Evolutionary conservation across 1,139 yeast species (phyloP), one percentile per base, ranked within the genome.

Genomic region (Zhuliangozyma blackwelliae): DNA sequence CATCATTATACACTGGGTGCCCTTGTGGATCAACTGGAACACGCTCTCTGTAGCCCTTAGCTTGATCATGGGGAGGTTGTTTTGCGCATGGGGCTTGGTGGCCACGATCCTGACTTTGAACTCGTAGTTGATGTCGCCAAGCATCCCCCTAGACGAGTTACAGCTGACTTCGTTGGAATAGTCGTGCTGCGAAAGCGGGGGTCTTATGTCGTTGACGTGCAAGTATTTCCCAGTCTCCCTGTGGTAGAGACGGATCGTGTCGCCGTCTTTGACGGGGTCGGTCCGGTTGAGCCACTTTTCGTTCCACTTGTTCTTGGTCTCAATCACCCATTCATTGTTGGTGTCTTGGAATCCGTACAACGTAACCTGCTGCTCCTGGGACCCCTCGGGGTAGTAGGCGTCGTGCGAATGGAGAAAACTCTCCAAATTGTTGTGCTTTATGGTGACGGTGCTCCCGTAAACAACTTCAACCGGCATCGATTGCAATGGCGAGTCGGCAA

Each of bases 151-250:
- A 43, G 75, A 74, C 7, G 86, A 87, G 32, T 77, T 63, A 45
- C 85, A 76, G 25, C 84, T 72, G 0, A 86, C 90, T 56, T 85
- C 92, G 44, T 66, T 73, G 47, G 87, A 79, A 52, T 86, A 85
- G 29, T 87, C 95, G 51, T 82, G 86, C 47, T 85, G 94, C 2
- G 89, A 75, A 22, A 85, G 70, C 5, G 95, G 95, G 0, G 95
- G 92, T 40, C 82, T 71, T 3, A 68, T 61, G 30, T 77, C 74
- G 41, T 65, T 74, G 5, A 82, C 81, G 37, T 77, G 76, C 27
- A 88, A 61, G 33, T 77, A 74, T 38, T 73, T 72, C 5, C 81
- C 77, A 0, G 95, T 81, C 3, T 50, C 47, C 37, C 70, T 69
- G 50, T 88, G 95, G 56, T 73, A 77, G 13, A 88, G 55, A 40